Base-by-base conservation (phyloP, 176 grass and related monocot species). In the Triticum timopheevii region DNA sequence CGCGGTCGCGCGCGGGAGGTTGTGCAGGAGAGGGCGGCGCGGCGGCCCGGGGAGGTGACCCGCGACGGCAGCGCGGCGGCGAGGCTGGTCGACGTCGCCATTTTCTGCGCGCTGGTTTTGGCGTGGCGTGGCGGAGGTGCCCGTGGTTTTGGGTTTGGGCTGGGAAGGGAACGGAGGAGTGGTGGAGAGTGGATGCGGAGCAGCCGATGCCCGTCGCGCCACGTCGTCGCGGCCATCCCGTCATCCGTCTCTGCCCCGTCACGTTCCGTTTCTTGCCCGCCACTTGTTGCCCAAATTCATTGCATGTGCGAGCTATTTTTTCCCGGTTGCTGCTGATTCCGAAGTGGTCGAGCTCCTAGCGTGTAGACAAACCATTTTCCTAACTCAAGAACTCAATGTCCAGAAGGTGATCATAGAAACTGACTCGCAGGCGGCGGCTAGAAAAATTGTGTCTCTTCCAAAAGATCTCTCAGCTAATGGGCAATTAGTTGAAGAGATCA, bases 191-290 rank as follows among this genome's bases (percentile, higher is more conserved):
- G 35, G 91, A 84, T 80, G 87, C 74, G 64, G 17, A 87, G 80
- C 77, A 69, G 89, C 90, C 87, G 91, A 98, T 92, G 91, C 28
- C 90, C 91, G 82, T 90, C 69, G 84, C 84, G 88, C 93, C 96
- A 98, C 96, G 96, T 94, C 86, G 82, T 78, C 52, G 24, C 80
- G 13, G 34, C 77, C 68, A 69, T 36, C 82, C 61, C 77, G 70
- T 82, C 63, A 86, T 82, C 85, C 81, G 6, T 77, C 80, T 54
- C 66, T 19, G 52, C 84, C 84, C 44, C 23, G 65, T 83, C 89
- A 73, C 42, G 7, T 24, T 52, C 22, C 8, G 65, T 61, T 82
- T 52, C 58, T 79, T 62, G 22, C 50, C 50, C 50, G 50, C 16
- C 50, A 19, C 50, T 54, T 54, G 50, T 7, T 54, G 50, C 16